Evolutionary conservation across 2,329 filamentous ascomycete genomes (phyloP).

Genomic region (Alternaria burnsii): DNA sequence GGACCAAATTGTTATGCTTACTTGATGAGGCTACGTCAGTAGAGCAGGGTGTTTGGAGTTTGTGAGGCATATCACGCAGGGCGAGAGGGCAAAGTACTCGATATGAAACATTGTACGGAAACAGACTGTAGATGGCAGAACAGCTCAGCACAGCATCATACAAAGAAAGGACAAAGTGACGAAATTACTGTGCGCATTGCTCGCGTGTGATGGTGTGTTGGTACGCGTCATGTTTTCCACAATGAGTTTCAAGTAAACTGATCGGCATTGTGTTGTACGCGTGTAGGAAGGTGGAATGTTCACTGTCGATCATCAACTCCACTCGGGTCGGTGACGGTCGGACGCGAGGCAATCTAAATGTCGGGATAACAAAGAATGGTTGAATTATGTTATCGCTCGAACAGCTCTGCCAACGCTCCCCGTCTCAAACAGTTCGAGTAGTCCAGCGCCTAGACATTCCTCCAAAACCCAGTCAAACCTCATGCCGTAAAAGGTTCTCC

Average conservation of each 20-base stretch:
- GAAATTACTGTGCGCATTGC: slow-evolving; percentile 2
- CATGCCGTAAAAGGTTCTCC: slow-evolving; percentile 75
- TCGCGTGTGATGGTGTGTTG: neutral
- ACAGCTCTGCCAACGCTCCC: slow-evolving; percentile 75
- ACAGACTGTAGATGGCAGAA: slow-evolving; percentile 10
- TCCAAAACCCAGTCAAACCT: slow-evolving; percentile 75
- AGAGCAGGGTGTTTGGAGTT: slow-evolving; percentile 7
- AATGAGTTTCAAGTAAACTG: slow-evolving; percentile 1
- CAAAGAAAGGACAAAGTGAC: neutral
- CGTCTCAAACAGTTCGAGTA: slow-evolving; percentile 79
- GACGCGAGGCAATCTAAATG: neutral
- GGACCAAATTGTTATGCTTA: slow-evolving; percentile 11
- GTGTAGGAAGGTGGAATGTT: neutral
- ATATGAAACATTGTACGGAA: slow-evolving; percentile 1
- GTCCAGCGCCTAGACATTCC: slow-evolving; percentile 74
- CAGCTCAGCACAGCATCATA: slow-evolving; percentile 3
- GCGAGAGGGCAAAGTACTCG: neutral
- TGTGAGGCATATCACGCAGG: slow-evolving; percentile 4
- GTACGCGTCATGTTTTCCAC: neutral
- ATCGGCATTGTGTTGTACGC: slow-evolving; percentile 1
- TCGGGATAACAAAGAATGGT: neutral
- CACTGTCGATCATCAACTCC: neutral
- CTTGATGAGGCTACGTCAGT: slow-evolving; percentile 4
- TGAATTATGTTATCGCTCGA: slow-evolving; percentile 22
- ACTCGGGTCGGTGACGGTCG: neutral